Evolutionary conservation across 192 early-diverging fungal genomes (phyloP).

Genomic region (Coemansia sp.): DNA sequence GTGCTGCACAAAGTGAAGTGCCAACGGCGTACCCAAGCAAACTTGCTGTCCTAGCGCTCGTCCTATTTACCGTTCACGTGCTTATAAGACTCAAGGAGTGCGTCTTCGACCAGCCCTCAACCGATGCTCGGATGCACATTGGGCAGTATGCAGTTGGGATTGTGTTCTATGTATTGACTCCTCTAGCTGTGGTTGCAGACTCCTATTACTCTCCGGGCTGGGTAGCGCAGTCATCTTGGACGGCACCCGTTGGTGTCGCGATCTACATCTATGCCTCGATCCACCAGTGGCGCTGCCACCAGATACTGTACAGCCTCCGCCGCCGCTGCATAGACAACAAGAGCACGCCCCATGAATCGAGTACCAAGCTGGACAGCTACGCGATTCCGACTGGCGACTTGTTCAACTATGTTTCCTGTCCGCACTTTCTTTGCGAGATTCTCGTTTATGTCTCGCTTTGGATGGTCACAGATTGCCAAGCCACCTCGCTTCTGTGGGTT

Average conservation of each 20-base stretch:
- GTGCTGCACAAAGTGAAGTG: background rate
- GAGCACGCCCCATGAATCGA: background rate
- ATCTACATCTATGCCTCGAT: conserved; percentile 62
- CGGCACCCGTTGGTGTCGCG: conserved; percentile 22
- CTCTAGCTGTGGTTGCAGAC: conserved; percentile 29
- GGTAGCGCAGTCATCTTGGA: conserved; percentile 14
- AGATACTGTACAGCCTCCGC: conserved; percentile 66
- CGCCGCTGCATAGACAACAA: background rate
- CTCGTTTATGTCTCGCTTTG: conserved; percentile 65
- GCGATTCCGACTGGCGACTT: conserved; percentile 67
- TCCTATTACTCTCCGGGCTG: conserved; percentile 19
- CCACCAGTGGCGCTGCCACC: conserved; percentile 69
- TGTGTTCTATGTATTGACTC: conserved; percentile 62
- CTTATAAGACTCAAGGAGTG: conserved; percentile 37
- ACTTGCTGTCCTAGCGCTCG: conserved; percentile 17
- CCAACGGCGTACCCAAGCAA: background rate
- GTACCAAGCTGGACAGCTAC: conserved; percentile 32
- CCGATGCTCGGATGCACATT: conserved; percentile 59
- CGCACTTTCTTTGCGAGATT: conserved; percentile 77
- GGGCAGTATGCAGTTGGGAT: conserved; percentile 66
- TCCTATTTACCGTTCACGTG: conserved; percentile 39
- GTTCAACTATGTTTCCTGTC: conserved; percentile 64
- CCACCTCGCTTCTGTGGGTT: conserved; percentile 44
- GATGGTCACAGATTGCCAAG: conserved; percentile 55
- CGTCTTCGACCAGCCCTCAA: conserved; percentile 35